Percentiles rank a stretch among this genome's conserved stretches.
phyloP scores from a whole-genome alignment of 1,284 basidiomycete genomes.

The Ustilago loliicola region DNA sequence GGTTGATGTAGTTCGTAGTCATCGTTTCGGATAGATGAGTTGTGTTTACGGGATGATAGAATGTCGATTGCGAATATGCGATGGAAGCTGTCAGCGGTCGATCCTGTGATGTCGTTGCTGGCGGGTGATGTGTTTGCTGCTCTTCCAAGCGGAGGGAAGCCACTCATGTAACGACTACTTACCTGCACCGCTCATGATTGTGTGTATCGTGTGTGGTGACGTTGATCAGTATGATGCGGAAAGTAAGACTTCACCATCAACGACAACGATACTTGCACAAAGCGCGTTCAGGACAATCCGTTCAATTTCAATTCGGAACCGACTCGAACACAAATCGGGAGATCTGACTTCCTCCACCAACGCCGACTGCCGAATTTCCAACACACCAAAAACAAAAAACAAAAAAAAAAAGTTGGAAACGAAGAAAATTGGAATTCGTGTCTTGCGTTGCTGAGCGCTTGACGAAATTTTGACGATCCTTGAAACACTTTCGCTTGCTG shows the following conservation, averaged over 20 bases:
- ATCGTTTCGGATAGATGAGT: not conserved
- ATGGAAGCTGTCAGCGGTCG: conserved; percentile 14
- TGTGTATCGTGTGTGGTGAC: conserved; percentile 17
- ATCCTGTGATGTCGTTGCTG: not conserved
- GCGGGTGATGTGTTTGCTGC: not conserved
- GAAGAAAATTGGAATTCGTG: not conserved
- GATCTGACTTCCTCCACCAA: conserved; percentile 24
- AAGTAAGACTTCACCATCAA: not conserved
- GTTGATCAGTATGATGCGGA: conserved; percentile 30
- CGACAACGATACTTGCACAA: not conserved
- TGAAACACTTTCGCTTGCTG: not conserved
- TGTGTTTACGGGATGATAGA: not conserved
- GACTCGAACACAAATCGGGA: conserved; percentile 35
- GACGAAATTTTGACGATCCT: conserved; percentile 37
- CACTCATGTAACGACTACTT: not conserved
- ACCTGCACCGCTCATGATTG: conserved; percentile 52
- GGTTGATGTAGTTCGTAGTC: not conserved
- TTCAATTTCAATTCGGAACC: conserved; percentile 36
- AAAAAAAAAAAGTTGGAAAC: not conserved
- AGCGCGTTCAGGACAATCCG: conserved; percentile 26
- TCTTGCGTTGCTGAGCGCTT: conserved; percentile 13
- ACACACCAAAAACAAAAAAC: not conserved
- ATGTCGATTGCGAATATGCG: not conserved
- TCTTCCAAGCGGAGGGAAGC: not conserved
- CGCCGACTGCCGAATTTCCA: not conserved